Evolutionary conservation across 768 basidiomycete species (phyloP), one percentile per base, ranked within the genome.

Genomic region (Leccinellum luteum): DNA sequence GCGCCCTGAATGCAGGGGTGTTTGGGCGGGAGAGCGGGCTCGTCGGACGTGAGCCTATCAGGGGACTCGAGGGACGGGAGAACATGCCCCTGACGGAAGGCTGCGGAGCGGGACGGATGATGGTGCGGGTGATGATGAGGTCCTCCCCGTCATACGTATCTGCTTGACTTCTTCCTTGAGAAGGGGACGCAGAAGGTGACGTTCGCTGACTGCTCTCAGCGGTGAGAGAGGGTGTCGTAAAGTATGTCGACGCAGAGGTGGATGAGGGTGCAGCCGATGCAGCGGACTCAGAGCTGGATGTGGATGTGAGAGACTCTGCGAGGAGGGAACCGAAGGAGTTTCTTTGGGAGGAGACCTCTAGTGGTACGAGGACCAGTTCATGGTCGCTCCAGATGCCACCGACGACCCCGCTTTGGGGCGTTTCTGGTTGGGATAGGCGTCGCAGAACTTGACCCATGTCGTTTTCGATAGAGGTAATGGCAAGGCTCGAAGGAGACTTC

Each of bases 341-440:
- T 57, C 68, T 53, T 52, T 52, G 51, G 19, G 59, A 54, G 41
- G 65, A 49, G 9, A 71, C 68, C 3, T 66, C 69, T 8, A 72
- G 52, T 28, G 72, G 72, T 38, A 72, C 64, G 55, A 74, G 62
- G 57, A 72, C 71, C 31, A 74, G 48, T 56, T 72, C 71, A 30
- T 72, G 72, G 67, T 72, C 72, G 28, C 69, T 66, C 71, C 71
- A 72, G 13, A 72, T 54, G 19, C 72, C 71, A 15, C 72, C 71
- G 5, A 72, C 68, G 51, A 61, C 63, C 6, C 54, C 57, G 35
- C 32, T 61, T 9, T 58, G 55, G 21, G 66, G 60, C 2, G 57
- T 47, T 35, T 62, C 59, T 27, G 64, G 59, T 3, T 62, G 68
- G 21, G 68, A 61, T 1, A 60, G 28, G 14, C 66, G 68, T 44